phyloP scores from a whole-genome alignment of 805 yeast genomes.

The Candida manassasensis region DNA sequence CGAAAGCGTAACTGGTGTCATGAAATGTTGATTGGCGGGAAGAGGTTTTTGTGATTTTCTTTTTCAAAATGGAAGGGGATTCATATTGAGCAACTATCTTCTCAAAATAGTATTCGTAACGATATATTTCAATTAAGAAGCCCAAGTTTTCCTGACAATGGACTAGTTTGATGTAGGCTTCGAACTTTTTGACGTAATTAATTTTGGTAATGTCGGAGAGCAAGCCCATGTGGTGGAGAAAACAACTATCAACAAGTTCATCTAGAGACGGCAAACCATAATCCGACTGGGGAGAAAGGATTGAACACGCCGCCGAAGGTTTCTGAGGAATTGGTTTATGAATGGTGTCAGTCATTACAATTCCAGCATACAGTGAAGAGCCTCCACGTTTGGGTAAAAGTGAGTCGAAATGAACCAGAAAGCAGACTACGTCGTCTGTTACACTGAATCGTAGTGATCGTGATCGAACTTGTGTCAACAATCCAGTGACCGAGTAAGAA shows the following conservation, averaged over 20 bases:
- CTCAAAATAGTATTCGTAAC: conserved; percentile 43
- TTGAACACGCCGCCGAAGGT: not conserved
- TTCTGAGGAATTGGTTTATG: conserved; percentile 4
- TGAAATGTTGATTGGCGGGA: conserved; percentile 17
- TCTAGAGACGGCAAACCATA: conserved; percentile 12
- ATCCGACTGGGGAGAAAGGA: not conserved
- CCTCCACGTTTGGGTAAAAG: no score
- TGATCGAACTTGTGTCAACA: no score
- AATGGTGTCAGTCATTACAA: not conserved
- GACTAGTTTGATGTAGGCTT: conserved; percentile 24
- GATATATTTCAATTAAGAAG: conserved; percentile 42
- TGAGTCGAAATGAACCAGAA: no score
- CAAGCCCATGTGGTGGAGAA: conserved; percentile 18
- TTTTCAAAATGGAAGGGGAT: not conserved
- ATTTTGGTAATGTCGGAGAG: conserved; percentile 12
- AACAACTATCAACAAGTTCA: conserved; percentile 31
- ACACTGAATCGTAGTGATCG: no score
- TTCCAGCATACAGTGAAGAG: no score
- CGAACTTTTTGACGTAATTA: conserved; percentile 23
- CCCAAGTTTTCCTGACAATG: conserved; percentile 45
- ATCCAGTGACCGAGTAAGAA: no score
- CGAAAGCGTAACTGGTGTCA: conserved; percentile 20
- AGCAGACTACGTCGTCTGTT: no score
- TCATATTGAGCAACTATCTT: conserved; percentile 3
- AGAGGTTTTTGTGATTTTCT: conserved; percentile 3